phyloP scores from a whole-genome alignment of 306 rosid genomes.

The Inga oerstediana region DNA sequence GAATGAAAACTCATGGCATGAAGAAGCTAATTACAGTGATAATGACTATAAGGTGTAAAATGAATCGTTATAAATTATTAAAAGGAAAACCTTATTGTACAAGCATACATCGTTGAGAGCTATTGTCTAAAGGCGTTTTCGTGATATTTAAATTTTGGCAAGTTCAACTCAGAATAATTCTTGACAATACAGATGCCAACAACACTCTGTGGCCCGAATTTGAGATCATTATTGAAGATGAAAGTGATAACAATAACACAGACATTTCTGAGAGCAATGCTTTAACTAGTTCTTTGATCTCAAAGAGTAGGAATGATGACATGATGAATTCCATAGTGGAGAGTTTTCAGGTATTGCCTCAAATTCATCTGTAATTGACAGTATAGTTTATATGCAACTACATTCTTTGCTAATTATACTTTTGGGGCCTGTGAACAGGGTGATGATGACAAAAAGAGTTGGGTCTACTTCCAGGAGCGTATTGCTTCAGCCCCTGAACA shows the following conservation, averaged over 20 bases:
- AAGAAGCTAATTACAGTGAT: background rate
- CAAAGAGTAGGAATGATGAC: constrained; percentile 49
- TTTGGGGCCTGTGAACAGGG: constrained; percentile 48
- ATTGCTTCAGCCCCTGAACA: constrained; percentile 61
- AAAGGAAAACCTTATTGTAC: background rate
- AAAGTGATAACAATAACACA: constrained; percentile 47
- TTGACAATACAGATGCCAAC: constrained; percentile 49
- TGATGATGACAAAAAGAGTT: constrained; percentile 36
- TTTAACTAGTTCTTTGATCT: constrained; percentile 44
- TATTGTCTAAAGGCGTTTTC: constrained; percentile 8
- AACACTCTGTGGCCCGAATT: constrained; percentile 68
- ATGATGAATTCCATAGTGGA: constrained; percentile 47
- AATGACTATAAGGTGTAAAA: background rate
- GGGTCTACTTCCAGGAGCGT: constrained; percentile 60
- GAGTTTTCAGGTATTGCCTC: constrained; percentile 51
- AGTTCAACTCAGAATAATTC: background rate
- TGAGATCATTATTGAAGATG: constrained; percentile 64
- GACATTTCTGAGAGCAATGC: constrained; percentile 43
- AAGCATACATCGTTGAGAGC: background rate
- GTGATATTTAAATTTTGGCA: constrained; percentile 15
- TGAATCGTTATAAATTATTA: background rate
- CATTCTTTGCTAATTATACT: constrained; percentile 9
- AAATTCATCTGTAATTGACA: background rate
- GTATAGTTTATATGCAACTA: constrained; percentile 11
- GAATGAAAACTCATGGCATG: background rate